phyloP scores from a whole-genome alignment of 176 grass and related monocot genomes.

The Puya raimondii region DNA sequence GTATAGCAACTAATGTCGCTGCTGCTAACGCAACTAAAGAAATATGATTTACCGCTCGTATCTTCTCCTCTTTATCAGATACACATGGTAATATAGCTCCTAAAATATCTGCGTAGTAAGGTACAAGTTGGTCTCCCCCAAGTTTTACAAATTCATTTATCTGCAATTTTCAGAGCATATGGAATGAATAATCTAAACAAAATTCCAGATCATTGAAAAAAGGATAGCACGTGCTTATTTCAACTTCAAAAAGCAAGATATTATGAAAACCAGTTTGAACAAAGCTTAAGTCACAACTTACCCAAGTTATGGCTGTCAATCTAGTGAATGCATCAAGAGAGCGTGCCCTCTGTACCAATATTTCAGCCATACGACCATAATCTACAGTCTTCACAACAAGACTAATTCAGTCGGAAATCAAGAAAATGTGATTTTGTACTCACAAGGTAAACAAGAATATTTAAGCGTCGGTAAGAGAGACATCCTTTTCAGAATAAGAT shows the following conservation, averaged over 20 bases:
- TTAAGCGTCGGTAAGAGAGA: not conserved
- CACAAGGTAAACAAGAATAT: not conserved
- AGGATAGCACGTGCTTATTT: not conserved
- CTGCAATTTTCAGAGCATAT: slow-evolving; percentile 33
- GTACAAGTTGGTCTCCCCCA: slow-evolving; percentile 93
- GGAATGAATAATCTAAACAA: slow-evolving; percentile 6
- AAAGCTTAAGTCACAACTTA: slow-evolving; percentile 27
- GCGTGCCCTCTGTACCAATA: slow-evolving; percentile 82
- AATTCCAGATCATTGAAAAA: not conserved
- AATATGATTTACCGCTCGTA: slow-evolving; percentile 61
- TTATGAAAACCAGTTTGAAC: not conserved
- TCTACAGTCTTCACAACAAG: slow-evolving; percentile 83
- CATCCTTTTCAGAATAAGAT: not conserved
- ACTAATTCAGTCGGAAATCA: not conserved
- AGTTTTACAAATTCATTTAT: slow-evolving; percentile 99
- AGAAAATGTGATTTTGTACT: not conserved
- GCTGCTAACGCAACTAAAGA: slow-evolving; percentile 9
- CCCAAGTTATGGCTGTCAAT: slow-evolving; percentile 97
- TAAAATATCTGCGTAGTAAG: slow-evolving; percentile 96
- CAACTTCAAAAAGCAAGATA: not conserved
- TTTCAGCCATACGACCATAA: slow-evolving; percentile 99
- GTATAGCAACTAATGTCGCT: not conserved
- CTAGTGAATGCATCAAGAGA: slow-evolving; percentile 94
- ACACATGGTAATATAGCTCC: slow-evolving; percentile 96
- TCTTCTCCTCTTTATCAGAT: slow-evolving; percentile 96